Evolutionary conservation across 257 asterid species (phyloP).

Genomic region (Anisodus tanguticus): DNA sequence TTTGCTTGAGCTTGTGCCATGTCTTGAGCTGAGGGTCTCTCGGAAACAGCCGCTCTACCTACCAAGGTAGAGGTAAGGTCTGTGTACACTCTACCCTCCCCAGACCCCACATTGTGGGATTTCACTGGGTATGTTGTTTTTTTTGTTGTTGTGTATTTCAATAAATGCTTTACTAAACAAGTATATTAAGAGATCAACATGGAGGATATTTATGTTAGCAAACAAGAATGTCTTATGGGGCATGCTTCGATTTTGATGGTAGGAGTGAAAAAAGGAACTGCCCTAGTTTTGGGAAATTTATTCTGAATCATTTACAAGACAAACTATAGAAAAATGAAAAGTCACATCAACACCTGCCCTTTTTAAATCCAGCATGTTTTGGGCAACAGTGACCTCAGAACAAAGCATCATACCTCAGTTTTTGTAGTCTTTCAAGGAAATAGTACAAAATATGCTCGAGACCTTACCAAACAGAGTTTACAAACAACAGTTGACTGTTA

Average conservation of each 20-base stretch:
- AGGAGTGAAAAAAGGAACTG: constrained; percentile 6
- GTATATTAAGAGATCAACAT: neutral
- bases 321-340: neutral
- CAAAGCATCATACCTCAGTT: constrained; percentile 9
- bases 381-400: constrained; percentile 1
- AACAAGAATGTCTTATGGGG: constrained; percentile 20
- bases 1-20: too few relatives aligned
- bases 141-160: neutral
- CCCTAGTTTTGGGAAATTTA: constrained; percentile 6
- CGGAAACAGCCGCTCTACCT: too few relatives aligned
- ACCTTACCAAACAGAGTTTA: neutral
- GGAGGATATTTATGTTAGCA: neutral
- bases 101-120: too few relatives aligned
- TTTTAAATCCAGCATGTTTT: neutral
- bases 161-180: neutral
- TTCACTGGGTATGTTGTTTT: too few relatives aligned
- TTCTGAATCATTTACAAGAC: constrained; percentile 13
- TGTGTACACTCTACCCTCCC: neutral
- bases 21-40: too few relatives aligned
- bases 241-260: neutral
- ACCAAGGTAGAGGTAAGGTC: too few relatives aligned
- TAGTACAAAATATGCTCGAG: neutral
- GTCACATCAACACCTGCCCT: neutral
- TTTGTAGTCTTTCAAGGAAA: neutral
- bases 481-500: neutral